These are phyloP conservation scores for Lotus japonicus DNA, from an alignment of 306 rosid genomes.

Conservation along the genomic window DNA sequence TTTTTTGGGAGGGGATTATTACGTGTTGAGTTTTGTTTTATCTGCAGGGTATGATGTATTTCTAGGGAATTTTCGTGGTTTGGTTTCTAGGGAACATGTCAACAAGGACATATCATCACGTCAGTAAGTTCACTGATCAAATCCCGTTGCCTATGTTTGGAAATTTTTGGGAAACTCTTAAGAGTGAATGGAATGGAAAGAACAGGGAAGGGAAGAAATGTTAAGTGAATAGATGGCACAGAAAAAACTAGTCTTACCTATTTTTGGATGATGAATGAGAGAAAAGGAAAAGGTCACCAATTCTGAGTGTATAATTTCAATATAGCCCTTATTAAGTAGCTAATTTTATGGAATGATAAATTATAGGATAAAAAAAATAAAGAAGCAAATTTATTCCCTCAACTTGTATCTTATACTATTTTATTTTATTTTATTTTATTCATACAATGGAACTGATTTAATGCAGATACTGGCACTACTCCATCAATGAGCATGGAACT, in stretches of 20 bases:
- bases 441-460: not conserved
- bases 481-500: conserved; percentile 90
- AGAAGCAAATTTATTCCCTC: too few species aligned
- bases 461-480: conserved; percentile 87
- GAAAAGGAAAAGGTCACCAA: too few species aligned
- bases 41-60: conserved; percentile 79
- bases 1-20: not conserved
- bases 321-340: too few species aligned
- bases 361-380: too few species aligned
- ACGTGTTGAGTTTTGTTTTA: not conserved
- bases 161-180: not conserved
- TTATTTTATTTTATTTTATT: too few species aligned
- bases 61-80: conserved; percentile 78
- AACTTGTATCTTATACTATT: too few species aligned
- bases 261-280: too few species aligned
- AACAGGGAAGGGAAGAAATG: not conserved
- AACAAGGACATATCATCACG: conserved; percentile 74
- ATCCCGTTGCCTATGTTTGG: not conserved
- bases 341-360: too few species aligned
- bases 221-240: not conserved
- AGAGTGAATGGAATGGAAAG: not conserved
- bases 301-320: too few species aligned
- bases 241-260: too few species aligned
- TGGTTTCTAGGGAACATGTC: conserved; percentile 80
- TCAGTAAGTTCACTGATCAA: conserved; percentile 48